phyloP scores from a whole-genome alignment of 2,329 filamentous ascomycete species.

The Aspergillus awamori region DNA sequence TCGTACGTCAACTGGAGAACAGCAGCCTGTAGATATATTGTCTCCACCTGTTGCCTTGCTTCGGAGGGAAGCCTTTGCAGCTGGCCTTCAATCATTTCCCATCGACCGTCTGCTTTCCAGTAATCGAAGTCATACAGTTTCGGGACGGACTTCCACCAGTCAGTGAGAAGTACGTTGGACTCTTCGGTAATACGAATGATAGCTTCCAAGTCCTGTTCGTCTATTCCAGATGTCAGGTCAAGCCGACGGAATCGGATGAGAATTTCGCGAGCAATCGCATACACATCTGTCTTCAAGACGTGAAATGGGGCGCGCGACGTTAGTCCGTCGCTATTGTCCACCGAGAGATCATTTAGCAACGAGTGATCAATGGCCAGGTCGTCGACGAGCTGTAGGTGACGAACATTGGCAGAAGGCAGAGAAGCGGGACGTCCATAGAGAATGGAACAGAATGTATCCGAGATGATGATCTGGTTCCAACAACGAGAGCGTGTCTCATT shows the following conservation, averaged over 20 bases:
- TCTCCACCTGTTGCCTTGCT: neutral
- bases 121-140: neutral
- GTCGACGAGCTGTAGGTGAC: neutral
- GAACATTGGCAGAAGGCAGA: neutral
- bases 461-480: constrained; percentile 2
- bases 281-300: neutral
- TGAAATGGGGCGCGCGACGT: neutral
- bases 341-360: neutral
- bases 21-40: constrained; percentile 1
- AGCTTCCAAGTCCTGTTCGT: neutral
- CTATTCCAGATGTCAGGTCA: neutral
- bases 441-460: constrained; percentile 4
- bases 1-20: constrained; percentile 1
- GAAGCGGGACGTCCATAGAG: neutral
- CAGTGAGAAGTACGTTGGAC: neutral
- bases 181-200: neutral
- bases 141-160: neutral
- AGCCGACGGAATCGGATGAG: neutral
- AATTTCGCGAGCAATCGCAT: neutral
- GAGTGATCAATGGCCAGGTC: neutral
- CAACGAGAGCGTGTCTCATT: constrained; percentile 3
- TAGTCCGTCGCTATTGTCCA: neutral
- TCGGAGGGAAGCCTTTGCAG: neutral
- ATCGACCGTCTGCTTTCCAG: neutral
- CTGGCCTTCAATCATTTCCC: neutral